Base-by-base conservation (phyloP, 2,329 filamentous ascomycete genomes). In the Fusarium citri region DNA sequence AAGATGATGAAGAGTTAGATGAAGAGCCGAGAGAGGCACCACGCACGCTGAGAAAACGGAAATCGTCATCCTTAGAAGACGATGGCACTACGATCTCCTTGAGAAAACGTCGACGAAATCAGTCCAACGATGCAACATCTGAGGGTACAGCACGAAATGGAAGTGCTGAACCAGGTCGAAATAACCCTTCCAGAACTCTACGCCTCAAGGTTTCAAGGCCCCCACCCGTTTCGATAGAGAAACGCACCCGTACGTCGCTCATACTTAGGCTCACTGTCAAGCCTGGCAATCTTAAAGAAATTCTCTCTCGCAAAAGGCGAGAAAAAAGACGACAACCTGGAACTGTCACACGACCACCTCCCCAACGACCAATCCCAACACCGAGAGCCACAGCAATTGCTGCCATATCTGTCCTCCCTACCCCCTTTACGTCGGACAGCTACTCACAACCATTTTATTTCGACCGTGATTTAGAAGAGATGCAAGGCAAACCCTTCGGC, bases 401-500 rank as follows among this genome's bases (percentile, higher is more conserved):
- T 14, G 69, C 72, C 25, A 72, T 74, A 47, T 59, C 72, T 22
- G 64, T 72, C 41, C 85, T 84, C 76, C 88, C 85, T 78, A 77
- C 91, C 80, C 77, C 91, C 80, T 82, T 89, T 81, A 79, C 87
- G 77, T 76, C 86, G 75, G 78, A 88, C 73, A 81, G 80, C 43
- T 94, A 93, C 76, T 89, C 89, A 2, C 91, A 94, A 65, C 92
- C 93, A 2, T 95, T 97, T 76, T 95, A 95, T 74, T 92, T 92
- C 66, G 95, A 98, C 72, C 93, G 92, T 71, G 95, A 98, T 73
- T 89, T 89, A 20, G 94, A 98, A 64, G 94, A 98, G 74, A 84
- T 90, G 41, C 97, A 97, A 78, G 92, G 92, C 51, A 98, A 97
- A 78, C 96, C 96, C 0, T 99, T 98, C 71, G 96, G 96, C 28